Percentiles rank a stretch among this genome's conserved stretches.
Conservation (phyloP, 2,329 filamentous ascomycete genomes). For the Apiospora rasikravindrae region DNA sequence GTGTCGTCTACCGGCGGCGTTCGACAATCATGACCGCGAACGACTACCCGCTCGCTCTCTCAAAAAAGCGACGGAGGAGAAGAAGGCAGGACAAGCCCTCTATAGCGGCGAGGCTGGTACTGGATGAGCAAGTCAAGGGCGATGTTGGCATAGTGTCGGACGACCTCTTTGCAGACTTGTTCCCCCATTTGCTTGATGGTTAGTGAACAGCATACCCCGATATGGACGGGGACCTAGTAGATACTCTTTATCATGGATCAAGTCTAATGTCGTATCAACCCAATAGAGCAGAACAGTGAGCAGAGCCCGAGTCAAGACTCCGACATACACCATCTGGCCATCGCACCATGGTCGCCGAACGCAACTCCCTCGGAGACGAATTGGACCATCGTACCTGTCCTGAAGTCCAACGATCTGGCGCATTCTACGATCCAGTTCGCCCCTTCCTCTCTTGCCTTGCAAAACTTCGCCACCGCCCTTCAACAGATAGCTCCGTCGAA, state of each 20-base stretch:
- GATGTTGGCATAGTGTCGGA: slow-evolving; percentile 87
- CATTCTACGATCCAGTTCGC: slow-evolving; percentile 83
- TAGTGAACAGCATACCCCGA: slow-evolving; percentile 43
- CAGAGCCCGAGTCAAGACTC: slow-evolving; percentile 38
- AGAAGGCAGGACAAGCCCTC: slow-evolving; percentile 73
- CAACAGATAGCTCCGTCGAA: slow-evolving; percentile 78
- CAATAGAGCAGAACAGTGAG: slow-evolving; percentile 35
- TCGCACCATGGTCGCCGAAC: slow-evolving; percentile 74
- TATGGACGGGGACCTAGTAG: background rate
- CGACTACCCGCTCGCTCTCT: background rate
- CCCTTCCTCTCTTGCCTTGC: slow-evolving; percentile 72
- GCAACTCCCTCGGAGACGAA: slow-evolving; percentile 63
- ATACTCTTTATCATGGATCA: background rate
- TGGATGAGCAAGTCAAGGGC: slow-evolving; percentile 84
- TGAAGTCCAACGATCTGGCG: slow-evolving; percentile 66
- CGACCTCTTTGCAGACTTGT: slow-evolving; percentile 83
- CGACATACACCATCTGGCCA: slow-evolving; percentile 67
- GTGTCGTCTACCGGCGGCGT: background rate
- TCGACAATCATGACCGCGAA: background rate
- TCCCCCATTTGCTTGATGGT: slow-evolving; percentile 65
- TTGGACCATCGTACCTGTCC: slow-evolving; percentile 87
- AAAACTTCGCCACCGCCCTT: slow-evolving; percentile 77
- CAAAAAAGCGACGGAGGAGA: slow-evolving; percentile 46
- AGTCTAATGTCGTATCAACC: background rate
- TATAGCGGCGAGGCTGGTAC: slow-evolving; percentile 77